Conservation (phyloP, 768 basidiomycete species). For the Amanita inopinata region DNA sequence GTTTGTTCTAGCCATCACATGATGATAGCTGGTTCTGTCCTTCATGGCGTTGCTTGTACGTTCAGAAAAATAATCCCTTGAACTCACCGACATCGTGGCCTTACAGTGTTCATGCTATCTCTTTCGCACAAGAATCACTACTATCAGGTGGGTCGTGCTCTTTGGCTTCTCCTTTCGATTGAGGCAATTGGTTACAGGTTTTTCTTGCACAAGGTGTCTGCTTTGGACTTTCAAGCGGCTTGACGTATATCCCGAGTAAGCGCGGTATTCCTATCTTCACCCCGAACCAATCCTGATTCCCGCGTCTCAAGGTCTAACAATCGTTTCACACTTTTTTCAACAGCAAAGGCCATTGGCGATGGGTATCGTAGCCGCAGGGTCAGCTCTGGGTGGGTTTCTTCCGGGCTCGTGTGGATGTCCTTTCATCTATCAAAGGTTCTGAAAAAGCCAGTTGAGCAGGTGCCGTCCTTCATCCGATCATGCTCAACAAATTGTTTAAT, state of each 20-base stretch:
- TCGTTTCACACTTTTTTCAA: constrained; percentile 46
- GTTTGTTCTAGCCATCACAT: constrained; percentile 15
- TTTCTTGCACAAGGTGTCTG: constrained; percentile 43
- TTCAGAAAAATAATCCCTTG: neutral
- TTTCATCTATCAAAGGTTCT: neutral
- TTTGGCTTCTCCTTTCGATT: neutral
- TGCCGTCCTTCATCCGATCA: constrained; percentile 45
- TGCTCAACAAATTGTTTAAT: constrained; percentile 41
- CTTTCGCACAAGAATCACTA: constrained; percentile 23
- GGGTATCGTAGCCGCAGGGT: constrained; percentile 32
- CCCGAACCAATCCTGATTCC: neutral
- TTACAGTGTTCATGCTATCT: constrained; percentile 25
- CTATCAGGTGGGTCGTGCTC: constrained; percentile 21
- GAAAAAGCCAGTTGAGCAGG: constrained; percentile 20
- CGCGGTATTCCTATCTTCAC: neutral
- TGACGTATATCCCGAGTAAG: constrained; percentile 33
- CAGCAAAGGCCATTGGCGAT: constrained; percentile 37
- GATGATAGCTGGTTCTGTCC: constrained; percentile 13
- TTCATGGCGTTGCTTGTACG: constrained; percentile 22
- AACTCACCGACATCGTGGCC: neutral
- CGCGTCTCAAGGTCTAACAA: constrained; percentile 25
- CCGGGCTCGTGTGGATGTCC: constrained; percentile 1
- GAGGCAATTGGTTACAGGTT: constrained; percentile 25
- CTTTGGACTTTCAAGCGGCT: constrained; percentile 36
- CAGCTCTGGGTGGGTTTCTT: constrained; percentile 25